Base-by-base conservation (phyloP, 768 basidiomycete genomes). In the Lactifluus subvellereus region DNA sequence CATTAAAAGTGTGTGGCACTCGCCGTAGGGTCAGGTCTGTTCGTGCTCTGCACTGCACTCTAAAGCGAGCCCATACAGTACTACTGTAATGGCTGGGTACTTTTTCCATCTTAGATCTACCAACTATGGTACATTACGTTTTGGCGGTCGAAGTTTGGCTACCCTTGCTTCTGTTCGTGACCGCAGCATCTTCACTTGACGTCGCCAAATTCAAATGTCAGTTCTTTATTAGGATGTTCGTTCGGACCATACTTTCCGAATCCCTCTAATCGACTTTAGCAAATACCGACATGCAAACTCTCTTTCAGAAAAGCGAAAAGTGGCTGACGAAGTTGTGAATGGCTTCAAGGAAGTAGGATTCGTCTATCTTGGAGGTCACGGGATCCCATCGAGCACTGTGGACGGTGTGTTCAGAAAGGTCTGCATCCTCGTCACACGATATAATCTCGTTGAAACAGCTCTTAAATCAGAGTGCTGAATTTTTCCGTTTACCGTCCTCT, bases 321-420 rank as follows among this genome's bases (percentile, higher is more conserved):
- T 84, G 0, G 89, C 92, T 3, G 76, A 81, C 50, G 80, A 85
- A 66, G 80, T 94, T 40, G 89, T 89, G 40, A 79, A 80, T 43
- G 92, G 88, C 0, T 90, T 91, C 77, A 91, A 86, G 69, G 81
- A 87, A 59, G 85, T 85, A 60, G 89, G 91, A 0, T 94, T 94
- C 69, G 79, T 93, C 50, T 94, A 94, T 72, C 76, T 94, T 42
- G 77, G 78, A 27, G 82, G 84, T 45, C 89, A 93, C 74, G 89
- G 90, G 2, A 84, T 94, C 57, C 75, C 84, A 20, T 66, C 79
- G 37, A 78, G 72, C 38, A 80, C 79, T 14, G 80, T 94, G 11
- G 71, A 82, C 68, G 75, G 77, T 48, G 83, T 83, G 3, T 94
- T 91, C 68, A 69, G 74, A 43, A 85, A 89, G 84, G 91, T 86